Base-by-base conservation (phyloP, 257 asterid species). In the Jacaranda mimosifolia region DNA sequence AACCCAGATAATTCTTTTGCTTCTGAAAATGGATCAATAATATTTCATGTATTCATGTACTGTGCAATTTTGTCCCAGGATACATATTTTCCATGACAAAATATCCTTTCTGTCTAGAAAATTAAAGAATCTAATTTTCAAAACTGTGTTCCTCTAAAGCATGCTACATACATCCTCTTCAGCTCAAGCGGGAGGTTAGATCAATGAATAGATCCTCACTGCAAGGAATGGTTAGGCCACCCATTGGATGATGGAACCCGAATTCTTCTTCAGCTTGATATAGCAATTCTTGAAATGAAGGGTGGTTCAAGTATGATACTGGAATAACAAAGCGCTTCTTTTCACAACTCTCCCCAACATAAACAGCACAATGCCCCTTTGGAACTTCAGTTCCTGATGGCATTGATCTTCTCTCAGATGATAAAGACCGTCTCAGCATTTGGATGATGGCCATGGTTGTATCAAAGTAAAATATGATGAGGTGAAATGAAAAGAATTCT, bases 191-290 rank as follows among this genome's bases (percentile, higher is more conserved):
- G 11, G 75, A 71, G 7, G 40, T 77, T 39, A 81, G 48, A 68
- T 77, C 73, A 42, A 60, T 7, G 72, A 77, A 81, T 57, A 72
- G 13, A 9, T 81, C 82, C n/a, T 76, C 76, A 8, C 56, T 76
- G 45, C 84, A 81, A 13, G 84, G 84, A 63, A 71, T 77, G 26
- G 77, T 77, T 0, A 77, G 81, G 56, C 77, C 81, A 26, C 81
- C 76, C 81, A 63, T 77, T 59, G 70, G 56, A 60, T 69, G 76
- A 77, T 62, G 26, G 38, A 77, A 77, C 53, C 70, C 57, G 13
- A 57, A 45, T 69, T 77, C 43, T 58, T 55, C 55, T 71, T 71
- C 76, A 19, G 53, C 76, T 55, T 53, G 40, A 71, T 10, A 8
- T 18, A 55, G 36, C 49, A 70, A 68, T 7, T 68, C 71, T 45